Percentiles rank a stretch among this genome's conserved stretches.
Evolutionary conservation across 495 filamentous ascomycete species (phyloP).

Genomic region (Aspergillus homomorphus): DNA sequence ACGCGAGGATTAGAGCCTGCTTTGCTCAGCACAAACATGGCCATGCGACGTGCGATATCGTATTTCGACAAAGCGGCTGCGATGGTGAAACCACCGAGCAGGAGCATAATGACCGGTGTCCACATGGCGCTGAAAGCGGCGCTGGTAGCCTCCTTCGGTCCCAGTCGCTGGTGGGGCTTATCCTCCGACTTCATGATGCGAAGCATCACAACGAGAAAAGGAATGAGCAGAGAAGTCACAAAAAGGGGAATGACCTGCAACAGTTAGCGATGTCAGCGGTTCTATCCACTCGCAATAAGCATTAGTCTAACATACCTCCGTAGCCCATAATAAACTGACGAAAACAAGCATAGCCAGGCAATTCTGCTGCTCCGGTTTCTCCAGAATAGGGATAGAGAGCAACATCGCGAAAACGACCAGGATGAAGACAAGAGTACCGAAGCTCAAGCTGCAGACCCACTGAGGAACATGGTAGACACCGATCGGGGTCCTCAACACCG

Average conservation of each 20-base stretch:
- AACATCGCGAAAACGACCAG: constrained; percentile 69
- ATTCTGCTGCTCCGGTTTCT: constrained; percentile 86
- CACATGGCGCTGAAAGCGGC: constrained; percentile 95
- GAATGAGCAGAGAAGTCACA: constrained; percentile 90
- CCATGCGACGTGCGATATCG: constrained; percentile 94
- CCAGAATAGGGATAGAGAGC: constrained; percentile 72
- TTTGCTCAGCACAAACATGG: constrained; percentile 94
- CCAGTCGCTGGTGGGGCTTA: constrained; percentile 65
- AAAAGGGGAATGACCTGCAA: constrained; percentile 88
- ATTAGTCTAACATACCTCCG: constrained; percentile 63
- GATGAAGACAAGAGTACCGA: constrained; percentile 71
- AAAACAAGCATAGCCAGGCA: constrained; percentile 92
- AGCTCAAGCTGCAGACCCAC: constrained; percentile 80
- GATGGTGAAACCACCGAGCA: constrained; percentile 94
- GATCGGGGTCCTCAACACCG: constrained; percentile 75
- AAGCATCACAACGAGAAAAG: constrained; percentile 87
- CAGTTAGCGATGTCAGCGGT: constrained; percentile 19
- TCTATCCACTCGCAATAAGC: background rate
- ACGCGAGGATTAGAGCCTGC: constrained; percentile 85
- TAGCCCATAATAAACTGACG: constrained; percentile 94
- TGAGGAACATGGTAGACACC: constrained; percentile 70
- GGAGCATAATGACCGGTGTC: constrained; percentile 98
- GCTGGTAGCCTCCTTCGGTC: constrained; percentile 68
- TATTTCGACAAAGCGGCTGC: constrained; percentile 95
- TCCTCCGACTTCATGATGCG: constrained; percentile 76